phyloP scores from a whole-genome alignment of 257 asterid species.

The Misopates orontium region DNA sequence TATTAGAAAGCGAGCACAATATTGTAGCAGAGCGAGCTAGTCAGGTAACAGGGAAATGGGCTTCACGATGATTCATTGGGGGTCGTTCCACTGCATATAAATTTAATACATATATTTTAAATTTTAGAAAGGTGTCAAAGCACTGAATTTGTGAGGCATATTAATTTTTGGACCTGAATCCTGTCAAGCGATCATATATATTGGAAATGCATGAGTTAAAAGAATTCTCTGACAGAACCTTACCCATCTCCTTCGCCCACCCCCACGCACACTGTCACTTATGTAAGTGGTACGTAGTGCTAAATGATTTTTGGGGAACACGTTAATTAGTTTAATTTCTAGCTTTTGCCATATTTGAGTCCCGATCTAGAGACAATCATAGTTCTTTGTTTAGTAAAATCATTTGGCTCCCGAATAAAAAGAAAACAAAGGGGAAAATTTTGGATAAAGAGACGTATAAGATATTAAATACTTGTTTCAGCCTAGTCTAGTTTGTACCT shows the following conservation, averaged over 20 bases:
- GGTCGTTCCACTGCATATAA: constrained; percentile 37
- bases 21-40: no score
- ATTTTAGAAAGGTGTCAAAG: constrained; percentile 7
- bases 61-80: constrained; percentile 51
- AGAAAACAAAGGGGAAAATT: constrained; percentile 1
- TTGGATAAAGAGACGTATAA: not conserved
- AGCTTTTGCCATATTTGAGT: constrained; percentile 34
- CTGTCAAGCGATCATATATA: constrained; percentile 30
- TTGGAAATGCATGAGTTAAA: constrained; percentile 26
- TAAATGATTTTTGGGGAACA: constrained; percentile 42
- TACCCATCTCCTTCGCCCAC: constrained; percentile 23
- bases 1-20: constrained; percentile 20
- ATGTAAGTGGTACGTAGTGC: not conserved
- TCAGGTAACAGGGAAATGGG: constrained; percentile 41
- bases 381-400: constrained; percentile 7
- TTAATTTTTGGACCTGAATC: constrained; percentile 1
- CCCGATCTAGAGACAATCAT: constrained; percentile 38
- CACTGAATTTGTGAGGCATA: constrained; percentile 15
- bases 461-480: not conserved
- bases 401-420: not conserved
- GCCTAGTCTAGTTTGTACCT: not conserved
- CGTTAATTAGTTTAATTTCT: constrained; percentile 36
- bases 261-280: not conserved
- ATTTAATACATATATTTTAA: not conserved
- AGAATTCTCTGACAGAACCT: not conserved